Percentiles rank a stretch among this genome's conserved stretches.
Evolutionary conservation across 768 basidiomycete species (phyloP).

Genomic region (Sarcomyxa edulis): DNA sequence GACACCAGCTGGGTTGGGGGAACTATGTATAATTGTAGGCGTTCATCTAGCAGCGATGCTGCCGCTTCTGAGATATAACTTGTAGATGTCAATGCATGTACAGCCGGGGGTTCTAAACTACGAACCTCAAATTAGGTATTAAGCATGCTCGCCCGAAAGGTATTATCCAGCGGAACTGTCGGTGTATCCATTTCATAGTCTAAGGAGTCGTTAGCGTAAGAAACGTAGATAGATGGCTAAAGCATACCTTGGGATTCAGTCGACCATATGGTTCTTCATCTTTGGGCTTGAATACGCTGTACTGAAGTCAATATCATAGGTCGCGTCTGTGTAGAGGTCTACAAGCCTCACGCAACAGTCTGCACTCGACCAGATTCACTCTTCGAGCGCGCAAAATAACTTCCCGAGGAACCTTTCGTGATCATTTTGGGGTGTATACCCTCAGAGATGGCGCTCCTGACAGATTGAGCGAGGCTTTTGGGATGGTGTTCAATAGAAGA

Average conservation of each 20-base stretch:
- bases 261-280: conserved; percentile 87
- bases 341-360: conserved; percentile 68
- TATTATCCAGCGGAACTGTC: conserved; percentile 85
- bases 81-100: not conserved
- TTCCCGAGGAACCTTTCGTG: conserved; percentile 82
- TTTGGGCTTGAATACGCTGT: conserved; percentile 88
- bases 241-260: conserved; percentile 73
- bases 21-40: conserved; percentile 74
- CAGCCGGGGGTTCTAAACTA: no score
- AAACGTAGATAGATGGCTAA: not conserved
- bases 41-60: conserved; percentile 74
- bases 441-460: conserved; percentile 63
- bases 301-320: not conserved
- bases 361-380: conserved; percentile 62
- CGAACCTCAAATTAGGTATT: conserved; percentile 81
- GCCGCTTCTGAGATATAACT: conserved; percentile 90
- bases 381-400: conserved; percentile 87
- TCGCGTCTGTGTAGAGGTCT: not conserved
- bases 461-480: conserved; percentile 54
- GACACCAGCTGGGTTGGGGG: conserved; percentile 83
- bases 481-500: not conserved
- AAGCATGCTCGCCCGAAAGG: conserved; percentile 88
- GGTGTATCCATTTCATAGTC: conserved; percentile 89
- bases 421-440: conserved; percentile 92
- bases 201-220: conserved; percentile 17